Conservation (phyloP, 768 basidiomycete genomes). For the Naganishia randhawae region DNA sequence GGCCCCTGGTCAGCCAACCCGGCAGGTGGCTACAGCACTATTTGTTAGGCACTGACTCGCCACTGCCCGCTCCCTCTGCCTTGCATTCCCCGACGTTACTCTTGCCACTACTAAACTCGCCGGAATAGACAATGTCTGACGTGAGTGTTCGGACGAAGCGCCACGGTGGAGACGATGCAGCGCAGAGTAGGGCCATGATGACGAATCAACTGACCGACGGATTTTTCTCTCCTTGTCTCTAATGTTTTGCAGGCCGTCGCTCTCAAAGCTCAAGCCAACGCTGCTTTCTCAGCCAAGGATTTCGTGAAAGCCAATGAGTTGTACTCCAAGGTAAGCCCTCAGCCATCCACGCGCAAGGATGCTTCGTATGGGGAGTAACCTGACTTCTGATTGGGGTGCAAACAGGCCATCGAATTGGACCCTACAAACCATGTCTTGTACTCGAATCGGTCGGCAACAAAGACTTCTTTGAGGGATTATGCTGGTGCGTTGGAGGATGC, state of each 20-base stretch:
- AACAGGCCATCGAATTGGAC: slow-evolving; percentile 77
- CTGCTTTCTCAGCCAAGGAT: slow-evolving; percentile 88
- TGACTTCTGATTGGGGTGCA: slow-evolving; percentile 55
- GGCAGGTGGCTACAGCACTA: too few relatives aligned
- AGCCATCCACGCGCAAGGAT: neutral
- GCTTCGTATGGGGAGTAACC: neutral
- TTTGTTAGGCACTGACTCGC: neutral
- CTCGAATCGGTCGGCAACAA: slow-evolving; percentile 87
- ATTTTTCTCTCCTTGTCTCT: neutral
- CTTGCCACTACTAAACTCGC: neutral
- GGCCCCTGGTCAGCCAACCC: slow-evolving; percentile 7
- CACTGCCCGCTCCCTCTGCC: neutral
- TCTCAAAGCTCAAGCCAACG: slow-evolving; percentile 90
- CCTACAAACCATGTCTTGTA: slow-evolving; percentile 79
- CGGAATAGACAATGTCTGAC: slow-evolving; percentile 10
- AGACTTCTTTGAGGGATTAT: slow-evolving; percentile 79
- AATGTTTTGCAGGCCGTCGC: slow-evolving; percentile 55
- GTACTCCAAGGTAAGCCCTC: slow-evolving; percentile 43
- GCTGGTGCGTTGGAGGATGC: slow-evolving; percentile 76
- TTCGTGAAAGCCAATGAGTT: slow-evolving; percentile 70
- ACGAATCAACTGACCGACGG: slow-evolving; percentile 11
- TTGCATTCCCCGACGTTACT: neutral
- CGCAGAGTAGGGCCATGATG: too few relatives aligned
- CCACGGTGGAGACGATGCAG: too few relatives aligned
- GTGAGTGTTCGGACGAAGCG: too few relatives aligned